Percentiles rank a stretch among this genome's conserved stretches.
Conservation (phyloP, 1,139 yeast species). For the Wickerhamomyces sp. region DNA sequence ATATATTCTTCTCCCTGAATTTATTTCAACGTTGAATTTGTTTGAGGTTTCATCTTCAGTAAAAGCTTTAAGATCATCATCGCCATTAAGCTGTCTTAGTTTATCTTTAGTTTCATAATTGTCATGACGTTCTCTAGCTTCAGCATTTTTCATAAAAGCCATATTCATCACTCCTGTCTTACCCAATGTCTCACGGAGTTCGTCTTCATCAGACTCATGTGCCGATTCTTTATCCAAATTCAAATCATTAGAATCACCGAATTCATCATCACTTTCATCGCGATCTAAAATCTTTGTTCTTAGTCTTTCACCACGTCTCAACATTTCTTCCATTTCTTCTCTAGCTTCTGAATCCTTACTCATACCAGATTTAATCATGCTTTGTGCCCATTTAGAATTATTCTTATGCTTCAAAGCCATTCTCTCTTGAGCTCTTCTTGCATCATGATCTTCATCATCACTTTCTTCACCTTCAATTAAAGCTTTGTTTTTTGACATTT, state of each 20-base stretch:
- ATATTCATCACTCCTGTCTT: slow-evolving; percentile 82
- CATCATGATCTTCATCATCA: slow-evolving; percentile 61
- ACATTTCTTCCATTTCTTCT: slow-evolving; percentile 90
- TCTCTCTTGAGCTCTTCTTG: slow-evolving; percentile 81
- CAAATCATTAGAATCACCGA: slow-evolving; percentile 55
- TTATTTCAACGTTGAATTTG: slow-evolving; percentile 39
- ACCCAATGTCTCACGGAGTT: slow-evolving; percentile 46
- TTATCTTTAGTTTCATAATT: slow-evolving; percentile 51
- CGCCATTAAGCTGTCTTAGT: slow-evolving; percentile 43
- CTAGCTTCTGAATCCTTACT: slow-evolving; percentile 81
- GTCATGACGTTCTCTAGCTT: slow-evolving; percentile 52
- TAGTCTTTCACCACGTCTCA: slow-evolving; percentile 78
- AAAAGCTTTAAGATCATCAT: slow-evolving; percentile 36
- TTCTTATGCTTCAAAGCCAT: slow-evolving; percentile 90
- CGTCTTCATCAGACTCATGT: slow-evolving; percentile 30
- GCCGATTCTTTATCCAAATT: slow-evolving; percentile 36
- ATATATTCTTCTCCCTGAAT: slow-evolving; percentile 79
- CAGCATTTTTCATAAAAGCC: slow-evolving; percentile 94
- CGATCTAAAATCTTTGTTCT: slow-evolving; percentile 71
- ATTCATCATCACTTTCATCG: slow-evolving; percentile 42
- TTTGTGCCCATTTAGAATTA: slow-evolving; percentile 85
- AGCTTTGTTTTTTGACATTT: slow-evolving; percentile 63
- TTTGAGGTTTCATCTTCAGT: slow-evolving; percentile 38
- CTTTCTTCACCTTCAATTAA: slow-evolving; percentile 64
- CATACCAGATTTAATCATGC: slow-evolving; percentile 86